Percentiles rank a stretch among this genome's conserved stretches.
Evolutionary conservation across 768 basidiomycete species (phyloP).

Genomic region (Lentinus brumalis): DNA sequence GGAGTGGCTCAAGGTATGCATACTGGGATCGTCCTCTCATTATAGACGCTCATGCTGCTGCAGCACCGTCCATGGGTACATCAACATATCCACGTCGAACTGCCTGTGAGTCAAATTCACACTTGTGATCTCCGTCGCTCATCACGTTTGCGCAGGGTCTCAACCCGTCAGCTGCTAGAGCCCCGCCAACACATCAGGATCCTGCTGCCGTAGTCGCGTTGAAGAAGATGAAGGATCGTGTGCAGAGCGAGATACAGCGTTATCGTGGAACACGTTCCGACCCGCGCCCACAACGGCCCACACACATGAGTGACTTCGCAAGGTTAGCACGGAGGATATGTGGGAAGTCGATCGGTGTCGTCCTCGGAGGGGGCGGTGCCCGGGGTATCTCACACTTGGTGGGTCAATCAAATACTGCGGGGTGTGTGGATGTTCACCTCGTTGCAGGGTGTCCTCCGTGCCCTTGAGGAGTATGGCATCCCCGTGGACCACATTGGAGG

Average conservation of each 20-base stretch:
- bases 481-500: conserved; percentile 95
- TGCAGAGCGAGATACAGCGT: conserved; percentile 85
- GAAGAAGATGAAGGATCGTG: conserved; percentile 90
- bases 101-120: conserved; percentile 52
- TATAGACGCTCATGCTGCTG: background rate
- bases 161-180: conserved; percentile 63
- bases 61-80: conserved; percentile 96
- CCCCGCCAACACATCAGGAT: conserved; percentile 61
- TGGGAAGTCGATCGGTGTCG: conserved; percentile 90
- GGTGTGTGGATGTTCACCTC: background rate
- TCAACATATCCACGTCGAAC: conserved; percentile 93
- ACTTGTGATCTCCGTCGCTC: background rate
- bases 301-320: conserved; percentile 89
- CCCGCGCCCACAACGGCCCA: conserved; percentile 71
- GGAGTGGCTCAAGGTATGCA: conserved; percentile 87
- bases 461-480: conserved; percentile 87
- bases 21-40: background rate
- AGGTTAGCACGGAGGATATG: conserved; percentile 88
- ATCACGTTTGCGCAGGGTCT: conserved; percentile 55
- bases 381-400: conserved; percentile 80
- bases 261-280: conserved; percentile 71
- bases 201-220: conserved; percentile 87
- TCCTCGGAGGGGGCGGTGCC: conserved; percentile 97
- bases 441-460: conserved; percentile 86
- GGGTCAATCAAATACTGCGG: conserved; percentile 16